Base-by-base conservation (phyloP, 2,329 filamentous ascomycete genomes). In the Venturia aucupariae region DNA sequence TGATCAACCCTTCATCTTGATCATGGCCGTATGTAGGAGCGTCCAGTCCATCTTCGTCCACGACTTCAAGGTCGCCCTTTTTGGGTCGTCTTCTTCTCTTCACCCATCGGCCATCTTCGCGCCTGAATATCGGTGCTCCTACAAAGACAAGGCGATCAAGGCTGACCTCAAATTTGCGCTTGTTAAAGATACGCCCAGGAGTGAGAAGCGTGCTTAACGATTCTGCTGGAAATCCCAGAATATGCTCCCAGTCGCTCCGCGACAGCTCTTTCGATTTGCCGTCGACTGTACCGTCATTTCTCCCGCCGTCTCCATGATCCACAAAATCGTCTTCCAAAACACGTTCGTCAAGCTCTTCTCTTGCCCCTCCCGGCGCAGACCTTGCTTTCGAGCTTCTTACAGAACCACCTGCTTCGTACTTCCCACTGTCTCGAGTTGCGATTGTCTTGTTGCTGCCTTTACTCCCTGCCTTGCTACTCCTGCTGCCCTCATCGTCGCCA, bases 91-190 rank as follows among this genome's bases (percentile, higher is more conserved):
- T 67, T 65, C 69, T 71, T 10, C 68, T 67, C 66, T 76, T 77
- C 68, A 75, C 76, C 75, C 75, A 77, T 32, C 72, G 62, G 0
- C 75, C 75, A 60, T 76, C 74, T 2, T 76, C 75, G 24, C 74
- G 67, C n/a, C 75, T 72, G 67, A 76, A 77, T 72, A 76, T 77
- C 30, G 75, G 75, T n/a, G 73, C 73, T 32, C 75, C 75, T 1
- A 77, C 69, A 63, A 76, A 76, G 10, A 75, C 73, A 19, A 75
- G 69, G 48, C 73, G 71, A 66, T 77, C 75, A 3, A 77, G 72
- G 1, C 74, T 75, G 11, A 76, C 67, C 68, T 77, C 75, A 66
- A 77, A 77, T 41, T 72, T 69, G 32, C 71, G 68, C 71, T 77
- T 77, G 64, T 77, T 76, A 66, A 74, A 76, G 7, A 72, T 70